Evolutionary conservation across 192 early-diverging fungal genomes (phyloP), one percentile per base, ranked within the genome.

Genomic region (Podila clonocystis): DNA sequence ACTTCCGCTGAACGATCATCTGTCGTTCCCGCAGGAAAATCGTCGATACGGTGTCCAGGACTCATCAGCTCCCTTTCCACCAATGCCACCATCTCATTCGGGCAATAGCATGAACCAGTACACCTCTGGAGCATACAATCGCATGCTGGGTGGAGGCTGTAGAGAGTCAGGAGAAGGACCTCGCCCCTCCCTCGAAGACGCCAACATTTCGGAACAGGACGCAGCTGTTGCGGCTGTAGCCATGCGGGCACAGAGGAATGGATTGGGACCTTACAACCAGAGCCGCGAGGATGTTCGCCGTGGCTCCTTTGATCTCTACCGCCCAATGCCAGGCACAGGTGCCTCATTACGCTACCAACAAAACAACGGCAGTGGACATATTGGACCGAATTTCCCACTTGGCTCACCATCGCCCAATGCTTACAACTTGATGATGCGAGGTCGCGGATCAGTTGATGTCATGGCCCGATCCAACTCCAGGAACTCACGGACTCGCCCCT

Each of bases 211-310:
- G 5, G 76, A 79, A 41, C 76, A 79, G 50, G 76, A 79, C 63
- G 76, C 70, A 1, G 76, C 70, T 33, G 76, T 79, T 0, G 76
- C 76, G 11, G 76, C 76, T 15, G 70, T 79, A 12, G 76, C 76
- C 2, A 62, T 79, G 59, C 62, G 69, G 34, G 70, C 69, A 24
- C 76, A 79, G 31, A 55, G 20, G 11, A 72, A 59, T 45, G 70
- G 65, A 57, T 29, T 79, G 17, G 45, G 38, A 36, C 48, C 68
- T 20, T 36, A 50, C 13, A 61, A 67, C 34, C 19, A 36, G 19
- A 78, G 57, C 57, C 76, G 30, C 9, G 76, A 79, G 28, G 76
- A 79, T 29, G 50, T 50, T 30, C 63, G 70, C 20, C 64, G 70
- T n/a, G 61, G 65, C 1, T 79, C 76, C 12, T 67, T 72, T 57